Evolutionary conservation across 768 basidiomycete genomes (phyloP), one percentile per base, ranked within the genome.

Genomic region (Boletus reticuloceps): DNA sequence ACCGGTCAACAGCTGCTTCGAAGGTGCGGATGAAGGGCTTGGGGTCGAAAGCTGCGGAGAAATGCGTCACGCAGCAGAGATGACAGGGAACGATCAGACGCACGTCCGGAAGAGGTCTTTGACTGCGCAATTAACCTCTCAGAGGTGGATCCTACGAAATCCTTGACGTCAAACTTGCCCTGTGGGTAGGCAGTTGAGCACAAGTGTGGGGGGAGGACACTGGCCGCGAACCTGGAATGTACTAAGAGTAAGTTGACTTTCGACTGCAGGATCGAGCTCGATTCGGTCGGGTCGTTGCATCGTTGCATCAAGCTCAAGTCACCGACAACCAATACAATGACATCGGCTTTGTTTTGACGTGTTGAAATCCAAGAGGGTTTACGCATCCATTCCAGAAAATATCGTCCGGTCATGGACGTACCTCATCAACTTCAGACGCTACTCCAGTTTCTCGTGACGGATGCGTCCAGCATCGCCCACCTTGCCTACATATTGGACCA

Each of bases 21-120:
- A 99, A 96, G 5, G 91, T 94, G 50, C 82, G 77, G 56, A 98
- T 89, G 73, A 98, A 97, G 0, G 95, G 93, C 64, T 89, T 88
- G 6, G 95, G 93, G 64, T 96, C 86, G 65, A 96, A 96, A n/a
- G 95, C 93, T 94, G 56, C 16, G 48, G 47, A 58, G 32, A 45
- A 51, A 53, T 47, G 38, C 51, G 48, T 60, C 53, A 62, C n/a
- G 42, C 12, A 36, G 50, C 13, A 10, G 42, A 40, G n/a, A 39
- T 6, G 17, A 19, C 22, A 22, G 25, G 44, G 36, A 47, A 7
- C 53, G 22, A 55, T 36, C 34, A 76, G 73, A 89, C 84, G 62
- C 64, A 85, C 94, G 93, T 50, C 91, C 94, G 29, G 91, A 77
- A 65, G 85, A 83, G 40, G 80, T 82, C 70, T 94, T 92, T 36